Conservation (phyloP, 495 filamentous ascomycete genomes). For the Aspergillus baeticus region DNA sequence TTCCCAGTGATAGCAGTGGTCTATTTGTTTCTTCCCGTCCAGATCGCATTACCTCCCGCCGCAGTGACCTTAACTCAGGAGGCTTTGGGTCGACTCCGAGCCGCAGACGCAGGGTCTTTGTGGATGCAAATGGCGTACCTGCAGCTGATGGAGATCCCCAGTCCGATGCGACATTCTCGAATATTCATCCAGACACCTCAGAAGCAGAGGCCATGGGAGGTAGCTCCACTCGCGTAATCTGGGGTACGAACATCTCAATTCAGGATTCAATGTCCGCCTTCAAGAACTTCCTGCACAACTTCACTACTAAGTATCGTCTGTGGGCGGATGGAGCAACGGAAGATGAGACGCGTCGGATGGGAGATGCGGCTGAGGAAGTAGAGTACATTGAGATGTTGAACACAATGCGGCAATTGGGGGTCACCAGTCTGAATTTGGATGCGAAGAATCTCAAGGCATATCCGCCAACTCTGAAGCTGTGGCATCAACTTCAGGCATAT, state of each 20-base stretch:
- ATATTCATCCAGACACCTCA: conserved; percentile 82
- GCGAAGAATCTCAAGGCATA: conserved; percentile 88
- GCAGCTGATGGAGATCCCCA: conserved; percentile 50
- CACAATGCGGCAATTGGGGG: conserved; percentile 83
- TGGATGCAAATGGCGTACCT: conserved; percentile 78
- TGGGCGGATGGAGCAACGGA: conserved; percentile 80
- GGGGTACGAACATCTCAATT: conserved; percentile 96
- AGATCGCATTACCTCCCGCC: conserved; percentile 49
- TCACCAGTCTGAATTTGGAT: conserved; percentile 83
- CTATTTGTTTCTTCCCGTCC: conserved; percentile 74
- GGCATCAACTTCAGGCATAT: conserved; percentile 90
- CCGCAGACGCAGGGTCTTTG: conserved; percentile 69
- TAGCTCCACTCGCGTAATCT: conserved; percentile 77
- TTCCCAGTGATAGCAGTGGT: conserved; percentile 76
- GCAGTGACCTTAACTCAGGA: conserved; percentile 83
- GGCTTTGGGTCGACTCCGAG: conserved; percentile 62
- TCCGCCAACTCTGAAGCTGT: conserved; percentile 87
- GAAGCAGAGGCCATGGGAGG: conserved; percentile 88
- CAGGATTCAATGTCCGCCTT: conserved; percentile 82
- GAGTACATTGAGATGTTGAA: conserved; percentile 85
- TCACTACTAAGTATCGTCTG: conserved; percentile 88
- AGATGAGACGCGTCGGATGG: conserved; percentile 64
- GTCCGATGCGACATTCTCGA: conserved; percentile 87
- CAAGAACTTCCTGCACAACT: conserved; percentile 88
- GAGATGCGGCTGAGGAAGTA: conserved; percentile 59